A percentile compares a stretch with the other conserved stretches of the same genome.
These are phyloP conservation scores for Exophiala spinifera DNA, from an alignment of 2,329 filamentous ascomycete genomes.

Conservation along the genomic window DNA sequence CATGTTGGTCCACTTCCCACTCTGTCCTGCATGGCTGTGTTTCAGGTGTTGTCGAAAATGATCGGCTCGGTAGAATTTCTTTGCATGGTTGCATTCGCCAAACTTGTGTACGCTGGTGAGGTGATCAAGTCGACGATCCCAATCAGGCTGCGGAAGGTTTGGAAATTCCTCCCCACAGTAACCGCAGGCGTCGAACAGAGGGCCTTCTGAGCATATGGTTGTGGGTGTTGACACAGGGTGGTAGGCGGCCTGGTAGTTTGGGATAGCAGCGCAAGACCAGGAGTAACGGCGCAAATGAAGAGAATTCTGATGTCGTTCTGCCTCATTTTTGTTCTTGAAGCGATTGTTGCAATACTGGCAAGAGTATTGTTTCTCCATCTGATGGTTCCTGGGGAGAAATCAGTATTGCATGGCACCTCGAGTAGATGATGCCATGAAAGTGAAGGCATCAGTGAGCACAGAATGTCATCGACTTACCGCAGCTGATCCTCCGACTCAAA, in stretches of 20 bases:
- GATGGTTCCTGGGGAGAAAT: slow-evolving; percentile 63
- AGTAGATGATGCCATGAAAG: background rate
- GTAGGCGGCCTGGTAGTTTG: slow-evolving; percentile 74
- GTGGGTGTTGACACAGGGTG: slow-evolving; percentile 63
- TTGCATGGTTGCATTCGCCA: slow-evolving; percentile 93
- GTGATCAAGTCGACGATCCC: slow-evolving; percentile 82
- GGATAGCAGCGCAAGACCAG: slow-evolving; percentile 90
- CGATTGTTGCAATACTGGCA: slow-evolving; percentile 90
- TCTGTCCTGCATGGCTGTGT: slow-evolving; percentile 92
- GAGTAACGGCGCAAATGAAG: slow-evolving; percentile 88
- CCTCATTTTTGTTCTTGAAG: slow-evolving; percentile 99
- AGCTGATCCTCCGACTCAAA: slow-evolving; percentile 83
- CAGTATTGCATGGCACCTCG: background rate
- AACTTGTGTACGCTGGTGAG: slow-evolving; percentile 93
- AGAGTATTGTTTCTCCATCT: slow-evolving; percentile 93
- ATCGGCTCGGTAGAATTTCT: slow-evolving; percentile 96
- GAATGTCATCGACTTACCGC: slow-evolving; percentile 59
- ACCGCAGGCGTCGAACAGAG: slow-evolving; percentile 71
- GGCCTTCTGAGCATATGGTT: slow-evolving; percentile 33
- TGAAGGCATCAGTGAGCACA: background rate
- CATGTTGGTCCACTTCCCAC: slow-evolving; percentile 98
- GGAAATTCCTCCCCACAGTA: slow-evolving; percentile 94
- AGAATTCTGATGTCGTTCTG: slow-evolving; percentile 92
- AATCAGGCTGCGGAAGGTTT: slow-evolving; percentile 71
- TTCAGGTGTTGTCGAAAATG: slow-evolving; percentile 98